A percentile compares a stretch with the other conserved stretches of the same genome.
phyloP scores from a whole-genome alignment of 768 basidiomycete genomes.

The Pisolithus marmoratus region DNA sequence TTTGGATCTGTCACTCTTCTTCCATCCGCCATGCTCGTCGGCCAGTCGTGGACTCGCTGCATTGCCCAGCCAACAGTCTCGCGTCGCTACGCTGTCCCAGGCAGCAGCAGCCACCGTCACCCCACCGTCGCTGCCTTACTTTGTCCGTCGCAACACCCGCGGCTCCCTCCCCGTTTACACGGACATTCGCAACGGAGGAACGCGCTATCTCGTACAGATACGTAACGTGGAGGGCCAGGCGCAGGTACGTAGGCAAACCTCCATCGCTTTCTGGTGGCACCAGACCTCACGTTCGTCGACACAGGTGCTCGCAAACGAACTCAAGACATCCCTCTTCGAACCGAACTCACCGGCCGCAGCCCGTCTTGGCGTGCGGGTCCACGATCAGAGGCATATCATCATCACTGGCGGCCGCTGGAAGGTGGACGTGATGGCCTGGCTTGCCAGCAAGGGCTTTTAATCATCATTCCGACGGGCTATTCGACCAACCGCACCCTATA shows the following conservation, averaged over 20 bases:
- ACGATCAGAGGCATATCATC: slow-evolving; percentile 46
- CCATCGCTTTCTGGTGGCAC: not conserved
- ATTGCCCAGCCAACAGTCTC: no score
- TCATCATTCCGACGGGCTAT: not conserved
- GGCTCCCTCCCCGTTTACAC: slow-evolving; percentile 73
- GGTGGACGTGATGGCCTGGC: slow-evolving; percentile 54
- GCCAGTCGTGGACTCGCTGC: not conserved
- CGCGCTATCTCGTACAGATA: slow-evolving; percentile 52
- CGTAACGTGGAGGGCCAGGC: slow-evolving; percentile 64
- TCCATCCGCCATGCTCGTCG: not conserved
- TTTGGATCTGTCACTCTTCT: not conserved
- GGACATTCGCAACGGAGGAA: slow-evolving; percentile 62
- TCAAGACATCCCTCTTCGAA: slow-evolving; percentile 47
- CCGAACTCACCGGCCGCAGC: slow-evolving; percentile 39
- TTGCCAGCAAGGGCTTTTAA: slow-evolving; percentile 61
- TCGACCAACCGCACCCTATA: not conserved
- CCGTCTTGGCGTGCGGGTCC: slow-evolving; percentile 44
- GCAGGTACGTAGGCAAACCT: slow-evolving; percentile 36
- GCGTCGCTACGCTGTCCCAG: no score
- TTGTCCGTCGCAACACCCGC: slow-evolving; percentile 58
- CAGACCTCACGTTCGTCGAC: slow-evolving; percentile 4
- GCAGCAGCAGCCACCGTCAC: no score
- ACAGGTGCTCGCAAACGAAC: slow-evolving; percentile 56
- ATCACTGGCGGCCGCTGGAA: slow-evolving; percentile 64
- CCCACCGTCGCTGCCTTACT: slow-evolving; percentile 34